Base-by-base conservation (phyloP, 192 early-diverging fungal genomes). In the Coemansia erecta region DNA sequence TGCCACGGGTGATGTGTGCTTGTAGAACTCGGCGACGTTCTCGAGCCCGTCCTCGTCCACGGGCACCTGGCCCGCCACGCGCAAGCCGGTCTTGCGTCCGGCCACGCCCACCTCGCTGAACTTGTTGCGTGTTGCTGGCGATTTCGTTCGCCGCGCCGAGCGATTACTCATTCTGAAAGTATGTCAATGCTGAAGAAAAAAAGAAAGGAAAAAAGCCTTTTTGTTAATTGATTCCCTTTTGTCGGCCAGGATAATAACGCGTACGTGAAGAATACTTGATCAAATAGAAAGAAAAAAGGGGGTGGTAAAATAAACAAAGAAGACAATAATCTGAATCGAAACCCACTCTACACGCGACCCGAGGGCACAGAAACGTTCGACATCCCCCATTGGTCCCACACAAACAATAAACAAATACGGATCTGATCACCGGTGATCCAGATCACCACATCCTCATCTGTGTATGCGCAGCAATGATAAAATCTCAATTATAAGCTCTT, bases 11-110 rank as follows among this genome's bases (percentile, higher is more conserved):
- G 73, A 63, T 14, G 73, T 77, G 26, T 66, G 59, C 45, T 66
- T 60, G 58, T 70, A 77, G 45, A 77, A 77, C 64, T 70, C 73
- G 21, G 66, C 73, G 14, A 77, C 68, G 42, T 77, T 77, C 18
- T 77, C 73, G 43, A 77, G 22, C 19, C 73, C 73, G 21, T 77
- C 73, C 0, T 63, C 58, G 53, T 77, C 73, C 2, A 77, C 68
- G 11, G 39, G 56, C 10, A 77, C 73, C 33, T 46, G 33, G 21
- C 73, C 73, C 0, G 73, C 60, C 13, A 70, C 73, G 8, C 68
- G 63, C n/a, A 70, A 67, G 9, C 73, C 73, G 2, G 73, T 77
- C 41, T 77, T 77, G 43, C 73, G 57, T 17, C 70, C 70, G 12
- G 63, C 66, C 0, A 72, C 50, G 21, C 70, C 71, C 44, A 67